Evolutionary conservation across 768 basidiomycete species (phyloP), one percentile per base, ranked within the genome.

Genomic region (Boletus insuetus): DNA sequence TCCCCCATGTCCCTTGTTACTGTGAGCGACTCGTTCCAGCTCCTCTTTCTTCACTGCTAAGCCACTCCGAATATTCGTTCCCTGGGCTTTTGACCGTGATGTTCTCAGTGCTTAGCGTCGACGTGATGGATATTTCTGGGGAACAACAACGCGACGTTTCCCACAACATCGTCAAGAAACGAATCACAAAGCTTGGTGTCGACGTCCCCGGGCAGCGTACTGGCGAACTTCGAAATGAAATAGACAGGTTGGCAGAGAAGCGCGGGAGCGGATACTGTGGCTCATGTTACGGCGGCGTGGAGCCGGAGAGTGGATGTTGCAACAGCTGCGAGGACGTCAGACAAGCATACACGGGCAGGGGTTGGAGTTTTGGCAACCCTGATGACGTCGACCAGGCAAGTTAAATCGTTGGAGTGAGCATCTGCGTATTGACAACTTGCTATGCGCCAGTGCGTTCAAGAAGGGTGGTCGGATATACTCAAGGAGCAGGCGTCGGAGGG

Each of bases 101-200:
- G 58, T 12, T 31, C 11, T 29, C 64, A 99, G 96, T 99, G 45
- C 81, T 99, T 51, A 95, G 92, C 69, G 75, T 98, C 50, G 97
- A 99, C 72, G 85, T 98, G 49, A 95, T 98, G 91, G 97, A 99
- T 67, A 97, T 99, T 55, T 92, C 90, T 55, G 97, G 97, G 26
- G 97, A 98, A 77, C 84, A 89, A 29, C 96, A 98, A 69, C 81
- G 88, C 55, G 93, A 98, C 66, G 69, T 98, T 46, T 82, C 93
- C 9, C 95, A 98, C 70, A 93, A 92, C 64, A 81, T 98, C 52
- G 64, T 86, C 53, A 98, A 98, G 71, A 86, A 83, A 13, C 84
- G 97, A 14, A 74, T 98, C 31, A 80, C 85, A 57, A 67, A 75
- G 19, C 59, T 74, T 4, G 92, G 94, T 3, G 65, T 66, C 5